Evolutionary conservation across 2,329 filamentous ascomycete genomes (phyloP), one percentile per base, ranked within the genome.

Genomic region (Rhynchosporium graminicola): DNA sequence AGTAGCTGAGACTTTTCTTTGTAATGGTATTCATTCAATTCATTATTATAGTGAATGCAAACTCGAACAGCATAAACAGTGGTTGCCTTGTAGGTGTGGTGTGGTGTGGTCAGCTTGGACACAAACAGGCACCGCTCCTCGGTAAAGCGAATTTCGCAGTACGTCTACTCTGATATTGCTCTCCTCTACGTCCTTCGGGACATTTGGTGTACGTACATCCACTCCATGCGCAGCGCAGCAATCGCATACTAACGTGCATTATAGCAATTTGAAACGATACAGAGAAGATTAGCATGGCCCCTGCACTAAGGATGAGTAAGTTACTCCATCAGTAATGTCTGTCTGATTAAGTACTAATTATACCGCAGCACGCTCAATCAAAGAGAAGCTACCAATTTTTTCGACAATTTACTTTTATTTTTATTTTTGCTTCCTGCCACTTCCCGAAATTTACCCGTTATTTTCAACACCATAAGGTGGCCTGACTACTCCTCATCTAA

Each of bases 261-360:
- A 1, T 4, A 46, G 43, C 48, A 85, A 82, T 82, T 85, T 84
- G 82, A 83, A 84, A 83, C 82, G 81, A 85, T 85, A 73, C 72
- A 87, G 84, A 88, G 85, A 88, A 88, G 84, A 88, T 88, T 89
- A 89, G 88, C 87, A 90, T 90, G 87, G 87, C 87, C 20, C 20
- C 20, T 20, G 20, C 20, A 20, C 20, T 20, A 20, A 20, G 20
- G 20, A 20, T 20, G 20, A 20, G 50, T 54, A 54, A 54, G 50
- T 40, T 9, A 20, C 1, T 20, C 20, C 1, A 20, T 1, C 20
- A 20, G 1, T 20, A 1, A 1, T 20, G 1, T 20, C 20, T 20
- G 1, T 20, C 20, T 20, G 20, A 20, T 20, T 1, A 20, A 20
- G 20, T 20, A 20, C 20, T 20, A 20, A 20, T 20, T 20, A 1